Percentiles rank a stretch among this genome's conserved stretches.
Conservation (phyloP, 2,329 filamentous ascomycete species). For the Alternaria consortialis region DNA sequence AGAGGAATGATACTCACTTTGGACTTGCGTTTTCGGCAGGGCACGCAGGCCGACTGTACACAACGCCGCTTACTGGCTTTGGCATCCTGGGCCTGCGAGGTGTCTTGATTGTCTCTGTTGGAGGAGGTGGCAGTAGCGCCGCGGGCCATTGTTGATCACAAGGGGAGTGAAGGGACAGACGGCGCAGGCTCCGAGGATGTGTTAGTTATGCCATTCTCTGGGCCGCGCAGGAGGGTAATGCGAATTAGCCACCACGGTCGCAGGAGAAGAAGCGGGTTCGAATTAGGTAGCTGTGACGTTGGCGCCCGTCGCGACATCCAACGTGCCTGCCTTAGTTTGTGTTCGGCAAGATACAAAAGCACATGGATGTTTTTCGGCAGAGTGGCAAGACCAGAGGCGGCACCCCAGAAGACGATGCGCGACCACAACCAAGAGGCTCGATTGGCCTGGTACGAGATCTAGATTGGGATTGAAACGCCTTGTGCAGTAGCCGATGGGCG, state of each 20-base stretch:
- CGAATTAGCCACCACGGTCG: conserved; percentile 20
- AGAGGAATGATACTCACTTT: conserved; percentile 49
- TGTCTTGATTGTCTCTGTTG: conserved; percentile 32
- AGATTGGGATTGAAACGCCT: neutral
- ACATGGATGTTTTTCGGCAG: conserved; percentile 9
- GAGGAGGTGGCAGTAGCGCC: conserved; percentile 30
- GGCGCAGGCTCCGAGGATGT: conserved; percentile 30
- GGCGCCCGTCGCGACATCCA: conserved; percentile 16
- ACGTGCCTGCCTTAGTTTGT: conserved; percentile 11
- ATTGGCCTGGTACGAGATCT: conserved; percentile 9
- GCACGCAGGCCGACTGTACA: conserved; percentile 56
- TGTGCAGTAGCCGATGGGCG: conserved; percentile 8
- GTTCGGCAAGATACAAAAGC: conserved; percentile 9
- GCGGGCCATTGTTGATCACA: conserved; percentile 40
- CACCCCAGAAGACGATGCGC: neutral
- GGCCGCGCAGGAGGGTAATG: conserved; percentile 4
- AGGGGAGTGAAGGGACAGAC: conserved; percentile 17
- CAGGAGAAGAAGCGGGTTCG: conserved; percentile 3
- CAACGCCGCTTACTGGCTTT: conserved; percentile 48
- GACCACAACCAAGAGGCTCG: conserved; percentile 3
- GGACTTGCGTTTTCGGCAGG: conserved; percentile 61
- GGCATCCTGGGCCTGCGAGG: conserved; percentile 24
- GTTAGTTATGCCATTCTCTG: conserved; percentile 29
- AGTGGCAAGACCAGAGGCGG: conserved; percentile 11
- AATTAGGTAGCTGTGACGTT: conserved; percentile 23